phyloP scores from a whole-genome alignment of 768 basidiomycete species.

The Suillus lakei region DNA sequence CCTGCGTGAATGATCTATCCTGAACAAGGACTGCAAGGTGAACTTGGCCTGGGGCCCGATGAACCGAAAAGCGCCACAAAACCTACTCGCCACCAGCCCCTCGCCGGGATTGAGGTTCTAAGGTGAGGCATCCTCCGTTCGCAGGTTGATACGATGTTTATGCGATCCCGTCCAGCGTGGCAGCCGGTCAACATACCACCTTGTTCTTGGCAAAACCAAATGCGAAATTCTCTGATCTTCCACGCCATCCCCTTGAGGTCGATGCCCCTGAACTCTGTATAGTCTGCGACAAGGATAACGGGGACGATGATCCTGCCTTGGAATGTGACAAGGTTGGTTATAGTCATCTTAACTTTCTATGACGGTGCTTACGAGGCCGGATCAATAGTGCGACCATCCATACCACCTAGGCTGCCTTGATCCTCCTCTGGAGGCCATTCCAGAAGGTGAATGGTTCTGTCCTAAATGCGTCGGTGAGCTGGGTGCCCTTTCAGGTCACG shows the following conservation, averaged over 20 bases:
- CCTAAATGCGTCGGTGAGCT: constrained; percentile 68
- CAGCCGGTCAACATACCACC: constrained; percentile 86
- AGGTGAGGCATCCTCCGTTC: constrained; percentile 51
- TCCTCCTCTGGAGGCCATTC: constrained; percentile 77
- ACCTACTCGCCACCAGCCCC: constrained; percentile 69
- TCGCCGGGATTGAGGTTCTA: constrained; percentile 81
- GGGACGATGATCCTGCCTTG: constrained; percentile 73
- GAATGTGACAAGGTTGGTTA: constrained; percentile 86
- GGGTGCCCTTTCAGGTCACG: constrained; percentile 43
- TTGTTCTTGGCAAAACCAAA: constrained; percentile 80
- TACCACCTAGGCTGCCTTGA: constrained; percentile 84
- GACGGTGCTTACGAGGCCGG: background rate
- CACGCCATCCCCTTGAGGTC: constrained; percentile 79
- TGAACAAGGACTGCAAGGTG: constrained; percentile 46
- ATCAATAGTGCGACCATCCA: constrained; percentile 79
- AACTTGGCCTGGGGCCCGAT: constrained; percentile 80
- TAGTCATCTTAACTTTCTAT: constrained; percentile 1
- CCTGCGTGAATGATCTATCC: constrained; percentile 5
- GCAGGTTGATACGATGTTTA: background rate
- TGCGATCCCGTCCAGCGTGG: constrained; percentile 55
- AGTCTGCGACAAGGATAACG: constrained; percentile 70
- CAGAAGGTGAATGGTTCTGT: constrained; percentile 95
- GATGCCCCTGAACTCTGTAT: constrained; percentile 71
- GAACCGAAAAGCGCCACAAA: constrained; percentile 89
- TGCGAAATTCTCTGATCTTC: constrained; percentile 76